Evolutionary conservation across 179 eudicot species (phyloP).

Genomic region (Gypsophila paniculata): DNA sequence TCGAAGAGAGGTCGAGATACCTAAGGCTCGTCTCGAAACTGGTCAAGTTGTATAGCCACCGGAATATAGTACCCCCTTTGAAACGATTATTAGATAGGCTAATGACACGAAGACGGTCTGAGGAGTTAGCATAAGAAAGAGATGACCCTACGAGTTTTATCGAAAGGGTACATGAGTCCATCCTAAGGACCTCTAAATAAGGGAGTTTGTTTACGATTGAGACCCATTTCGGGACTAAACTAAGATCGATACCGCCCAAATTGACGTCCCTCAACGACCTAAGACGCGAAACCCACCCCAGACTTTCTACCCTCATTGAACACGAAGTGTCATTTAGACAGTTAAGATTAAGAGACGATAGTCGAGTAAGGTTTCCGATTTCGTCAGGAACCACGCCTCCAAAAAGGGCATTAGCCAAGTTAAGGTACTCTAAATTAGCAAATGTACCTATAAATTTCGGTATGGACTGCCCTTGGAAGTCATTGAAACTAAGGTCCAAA

Average conservation of each 20-base stretch:
- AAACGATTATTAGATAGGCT: background rate
- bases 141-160: background rate
- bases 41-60: slow-evolving; percentile 23
- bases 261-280: slow-evolving; percentile 17
- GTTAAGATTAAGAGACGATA: slow-evolving; percentile 16
- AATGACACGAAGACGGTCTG: background rate
- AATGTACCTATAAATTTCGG: slow-evolving; percentile 29
- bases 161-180: slow-evolving; percentile 17
- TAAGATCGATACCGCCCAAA: slow-evolving; percentile 19
- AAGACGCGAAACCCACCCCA: slow-evolving; percentile 33
- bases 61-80: slow-evolving; percentile 4
- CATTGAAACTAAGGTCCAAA: slow-evolving; percentile 26
- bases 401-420: slow-evolving; percentile 18
- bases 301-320: background rate
- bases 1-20: slow-evolving; percentile 12
- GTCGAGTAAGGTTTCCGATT: slow-evolving; percentile 25
- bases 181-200: background rate
- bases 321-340: background rate
- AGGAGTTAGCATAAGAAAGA: slow-evolving; percentile 12
- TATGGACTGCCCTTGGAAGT: slow-evolving; percentile 19
- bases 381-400: slow-evolving; percentile 22
- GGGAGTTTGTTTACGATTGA: slow-evolving; percentile 20
- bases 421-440: slow-evolving; percentile 22
- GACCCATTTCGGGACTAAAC: slow-evolving; percentile 16
- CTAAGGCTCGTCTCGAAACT: slow-evolving; percentile 1